phyloP scores from a whole-genome alignment of 129 eudicot genomes.

The Artemisia argyi region DNA sequence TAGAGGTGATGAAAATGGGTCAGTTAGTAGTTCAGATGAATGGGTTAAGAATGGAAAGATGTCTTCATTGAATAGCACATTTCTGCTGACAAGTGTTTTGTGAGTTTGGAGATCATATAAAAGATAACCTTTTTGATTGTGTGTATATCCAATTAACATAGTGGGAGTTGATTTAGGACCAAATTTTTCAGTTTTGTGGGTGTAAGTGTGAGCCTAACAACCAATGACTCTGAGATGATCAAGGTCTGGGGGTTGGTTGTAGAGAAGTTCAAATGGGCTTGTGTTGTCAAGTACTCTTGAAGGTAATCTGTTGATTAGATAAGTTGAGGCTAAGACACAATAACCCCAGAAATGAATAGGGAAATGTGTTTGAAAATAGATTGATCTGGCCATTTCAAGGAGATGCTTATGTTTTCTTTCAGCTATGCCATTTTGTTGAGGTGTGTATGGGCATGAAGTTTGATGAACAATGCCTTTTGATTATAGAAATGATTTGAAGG shows the following conservation, averaged over 20 bases:
- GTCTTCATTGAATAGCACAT: not conserved
- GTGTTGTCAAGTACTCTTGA: not conserved
- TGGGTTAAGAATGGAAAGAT: not conserved
- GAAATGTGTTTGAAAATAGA: not conserved
- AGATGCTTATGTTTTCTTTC: not conserved
- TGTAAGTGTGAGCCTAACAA: not conserved
- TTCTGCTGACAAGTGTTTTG: not conserved
- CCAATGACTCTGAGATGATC: not conserved
- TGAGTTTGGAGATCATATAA: not conserved
- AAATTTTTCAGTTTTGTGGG: not conserved
- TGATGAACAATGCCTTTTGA: not conserved
- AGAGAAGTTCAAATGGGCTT: not conserved
- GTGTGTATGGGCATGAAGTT: not conserved
- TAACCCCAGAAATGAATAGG: not conserved
- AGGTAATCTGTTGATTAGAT: not conserved
- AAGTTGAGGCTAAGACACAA: not conserved
- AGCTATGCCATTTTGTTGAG: not conserved
- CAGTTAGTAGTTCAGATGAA: accelerated
- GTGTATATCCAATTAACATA: not conserved
- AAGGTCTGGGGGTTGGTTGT: not conserved
- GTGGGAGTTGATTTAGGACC: not conserved
- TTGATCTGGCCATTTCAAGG: not conserved
- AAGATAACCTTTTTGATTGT: not conserved
- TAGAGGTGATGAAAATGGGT: not conserved
- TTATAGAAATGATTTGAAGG: not conserved